Conservation (phyloP, 805 yeast genomes). For the Ogataea kodamae region DNA sequence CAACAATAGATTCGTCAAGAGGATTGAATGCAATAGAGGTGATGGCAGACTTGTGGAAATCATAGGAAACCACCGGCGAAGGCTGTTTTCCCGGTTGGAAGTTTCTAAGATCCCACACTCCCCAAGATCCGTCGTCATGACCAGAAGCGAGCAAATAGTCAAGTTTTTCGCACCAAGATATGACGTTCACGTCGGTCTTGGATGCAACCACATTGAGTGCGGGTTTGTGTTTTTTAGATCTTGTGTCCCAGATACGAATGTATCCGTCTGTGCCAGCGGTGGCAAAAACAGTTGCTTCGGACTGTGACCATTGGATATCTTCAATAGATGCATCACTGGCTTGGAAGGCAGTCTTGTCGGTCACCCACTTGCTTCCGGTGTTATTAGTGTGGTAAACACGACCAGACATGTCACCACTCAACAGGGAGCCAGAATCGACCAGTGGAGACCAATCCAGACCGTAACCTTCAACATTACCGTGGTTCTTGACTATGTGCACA, state of each 20-base stretch:
- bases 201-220: slow-evolving; percentile 83
- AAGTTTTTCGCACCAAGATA: slow-evolving; percentile 90
- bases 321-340: slow-evolving; percentile 78
- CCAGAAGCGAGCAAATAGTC: slow-evolving; percentile 90
- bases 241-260: slow-evolving; percentile 93
- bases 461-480: slow-evolving; percentile 96
- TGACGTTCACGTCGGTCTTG: slow-evolving; percentile 82
- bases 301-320: slow-evolving; percentile 94
- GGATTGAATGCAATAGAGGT: slow-evolving; percentile 95
- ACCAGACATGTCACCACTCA: slow-evolving; percentile 89
- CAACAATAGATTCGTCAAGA: slow-evolving; percentile 89
- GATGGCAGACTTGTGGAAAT: slow-evolving; percentile 90
- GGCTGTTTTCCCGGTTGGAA: slow-evolving; percentile 59
- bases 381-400: slow-evolving; percentile 75
- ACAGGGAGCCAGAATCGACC: slow-evolving; percentile 69
- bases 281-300: slow-evolving; percentile 93
- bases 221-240: slow-evolving; percentile 88
- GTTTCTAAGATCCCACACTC: slow-evolving; percentile 94
- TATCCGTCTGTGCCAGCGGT: slow-evolving; percentile 89
- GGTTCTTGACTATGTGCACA: slow-evolving; percentile 72
- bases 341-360: slow-evolving; percentile 78
- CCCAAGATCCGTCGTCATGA: slow-evolving; percentile 97
- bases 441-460: slow-evolving; percentile 97
- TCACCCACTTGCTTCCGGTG: slow-evolving; percentile 74
- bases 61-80: slow-evolving; percentile 89